A percentile compares a stretch with the other conserved stretches of the same genome.
Conservation (phyloP, 495 filamentous ascomycete genomes). For the Acidomyces sp. region DNA sequence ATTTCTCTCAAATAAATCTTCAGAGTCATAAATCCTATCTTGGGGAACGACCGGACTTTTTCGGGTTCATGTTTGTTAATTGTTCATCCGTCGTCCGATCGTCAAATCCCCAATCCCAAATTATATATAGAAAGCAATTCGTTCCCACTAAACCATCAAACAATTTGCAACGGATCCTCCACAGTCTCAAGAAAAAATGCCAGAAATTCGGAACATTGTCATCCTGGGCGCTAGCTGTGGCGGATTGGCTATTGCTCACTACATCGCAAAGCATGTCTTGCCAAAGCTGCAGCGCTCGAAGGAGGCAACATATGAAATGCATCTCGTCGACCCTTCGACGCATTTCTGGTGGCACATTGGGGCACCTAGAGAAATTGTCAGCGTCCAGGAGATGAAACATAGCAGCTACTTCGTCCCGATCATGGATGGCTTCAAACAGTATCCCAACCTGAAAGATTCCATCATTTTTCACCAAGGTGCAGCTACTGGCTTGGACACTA, state of each 20-base stretch:
- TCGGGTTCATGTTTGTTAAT: too few species aligned
- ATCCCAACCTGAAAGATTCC: constrained; percentile 18
- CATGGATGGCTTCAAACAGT: constrained; percentile 27
- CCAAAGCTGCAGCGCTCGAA: constrained; percentile 19
- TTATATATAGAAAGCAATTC: too few species aligned
- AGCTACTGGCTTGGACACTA: constrained; percentile 27
- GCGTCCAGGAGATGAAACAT: constrained; percentile 24
- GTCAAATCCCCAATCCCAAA: too few species aligned
- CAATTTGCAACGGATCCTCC: too few species aligned
- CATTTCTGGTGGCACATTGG: constrained; percentile 31
- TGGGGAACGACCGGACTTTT: too few species aligned
- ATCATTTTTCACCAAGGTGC: constrained; percentile 30
- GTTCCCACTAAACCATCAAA: too few species aligned
- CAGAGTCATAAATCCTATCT: too few species aligned
- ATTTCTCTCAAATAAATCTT: too few species aligned
- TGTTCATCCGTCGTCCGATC: too few species aligned
- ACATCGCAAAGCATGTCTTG: constrained; percentile 24
- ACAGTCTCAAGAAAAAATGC: too few species aligned
- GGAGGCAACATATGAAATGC: constrained; percentile 24
- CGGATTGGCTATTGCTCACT: constrained; percentile 16
- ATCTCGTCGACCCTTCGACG: constrained; percentile 28
- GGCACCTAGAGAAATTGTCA: constrained; percentile 28
- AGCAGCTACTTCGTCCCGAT: constrained; percentile 25
- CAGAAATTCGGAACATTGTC: constrained; percentile 23
- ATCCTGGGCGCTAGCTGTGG: constrained; percentile 27